These are phyloP conservation scores for Daldinia eschscholtzii DNA, from an alignment of 2,329 filamentous ascomycete genomes.

Conservation along the genomic window DNA sequence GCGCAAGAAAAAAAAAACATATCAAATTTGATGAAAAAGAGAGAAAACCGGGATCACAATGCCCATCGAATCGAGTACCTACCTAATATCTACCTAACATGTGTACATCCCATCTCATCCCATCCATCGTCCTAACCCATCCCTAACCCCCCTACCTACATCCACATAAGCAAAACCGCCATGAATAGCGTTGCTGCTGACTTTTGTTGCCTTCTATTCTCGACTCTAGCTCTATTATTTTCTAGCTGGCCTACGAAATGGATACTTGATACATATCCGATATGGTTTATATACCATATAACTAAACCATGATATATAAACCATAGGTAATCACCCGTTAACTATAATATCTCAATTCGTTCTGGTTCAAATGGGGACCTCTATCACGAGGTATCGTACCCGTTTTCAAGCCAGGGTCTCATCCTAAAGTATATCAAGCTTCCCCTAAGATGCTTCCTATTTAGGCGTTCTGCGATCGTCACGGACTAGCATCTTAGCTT, in stretches of 20 bases:
- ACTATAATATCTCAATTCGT: not conserved
- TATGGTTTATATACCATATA: not conserved
- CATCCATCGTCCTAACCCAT: not conserved
- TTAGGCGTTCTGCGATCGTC: slow-evolving; percentile 25
- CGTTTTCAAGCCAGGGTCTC: not conserved
- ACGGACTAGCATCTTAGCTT: slow-evolving; percentile 19
- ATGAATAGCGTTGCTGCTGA: not conserved
- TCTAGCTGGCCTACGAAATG: slow-evolving; percentile 17
- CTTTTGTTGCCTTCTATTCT: slow-evolving; percentile 21
- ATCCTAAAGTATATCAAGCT: slow-evolving; percentile 1
- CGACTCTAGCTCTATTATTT: slow-evolving; percentile 1
- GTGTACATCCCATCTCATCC: slow-evolving; percentile 3
- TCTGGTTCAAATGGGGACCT: not conserved
- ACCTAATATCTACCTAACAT: slow-evolving; percentile 13
- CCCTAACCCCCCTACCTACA: not conserved
- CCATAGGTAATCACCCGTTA: not conserved
- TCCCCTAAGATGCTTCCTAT: slow-evolving; percentile 12
- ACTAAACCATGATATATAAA: too few species aligned
- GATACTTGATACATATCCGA: not conserved
- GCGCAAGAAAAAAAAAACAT: not conserved
- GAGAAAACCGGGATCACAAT: slow-evolving; percentile 12
- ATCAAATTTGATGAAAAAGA: not conserved
- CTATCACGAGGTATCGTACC: slow-evolving; percentile 6
- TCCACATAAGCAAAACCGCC: slow-evolving; percentile 6
- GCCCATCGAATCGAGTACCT: not conserved